phyloP scores from a whole-genome alignment of 306 rosid genomes.

The Trifolium pratense region DNA sequence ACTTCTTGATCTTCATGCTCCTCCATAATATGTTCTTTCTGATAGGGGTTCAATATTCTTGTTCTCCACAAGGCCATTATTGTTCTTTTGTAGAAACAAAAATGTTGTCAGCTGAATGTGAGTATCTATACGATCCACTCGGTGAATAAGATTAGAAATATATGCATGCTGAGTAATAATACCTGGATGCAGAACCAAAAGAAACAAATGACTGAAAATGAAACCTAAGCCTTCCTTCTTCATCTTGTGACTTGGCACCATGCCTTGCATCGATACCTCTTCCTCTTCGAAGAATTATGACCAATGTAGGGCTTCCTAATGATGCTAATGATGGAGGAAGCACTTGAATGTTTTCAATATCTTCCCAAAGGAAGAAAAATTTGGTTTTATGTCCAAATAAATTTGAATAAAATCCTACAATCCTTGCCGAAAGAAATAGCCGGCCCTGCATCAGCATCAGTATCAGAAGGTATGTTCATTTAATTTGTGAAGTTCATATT shows the following conservation, averaged over 20 bases:
- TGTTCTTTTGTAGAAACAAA: conserved; percentile 56
- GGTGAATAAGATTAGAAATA: background rate
- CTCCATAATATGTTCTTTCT: conserved; percentile 58
- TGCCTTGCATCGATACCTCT: conserved; percentile 85
- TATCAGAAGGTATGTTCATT: conserved; percentile 32
- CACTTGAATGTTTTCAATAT: conserved; percentile 75
- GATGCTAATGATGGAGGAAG: conserved; percentile 79
- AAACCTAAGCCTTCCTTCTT: conserved; percentile 85
- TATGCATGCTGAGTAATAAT: conserved; percentile 37
- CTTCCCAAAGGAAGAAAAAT: conserved; percentile 94
- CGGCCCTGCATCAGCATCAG: conserved; percentile 67
- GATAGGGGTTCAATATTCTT: conserved; percentile 57
- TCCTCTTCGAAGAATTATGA: conserved; percentile 63
- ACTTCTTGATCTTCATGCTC: conserved; percentile 66
- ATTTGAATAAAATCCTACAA: conserved; percentile 78
- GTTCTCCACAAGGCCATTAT: conserved; percentile 84
- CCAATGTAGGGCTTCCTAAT: conserved; percentile 78
- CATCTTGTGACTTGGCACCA: conserved; percentile 83
- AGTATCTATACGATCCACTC: background rate
- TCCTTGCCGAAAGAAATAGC: conserved; percentile 80
- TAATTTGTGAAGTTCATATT: conserved; percentile 22
- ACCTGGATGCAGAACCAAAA: conserved; percentile 77
- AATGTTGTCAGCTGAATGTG: conserved; percentile 28
- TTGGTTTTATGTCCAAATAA: conserved; percentile 89
- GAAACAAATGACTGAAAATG: conserved; percentile 86